Evolutionary conservation across 1,284 basidiomycete species (phyloP), one percentile per base, ranked within the genome.

Genomic region (Ustilago tritici): DNA sequence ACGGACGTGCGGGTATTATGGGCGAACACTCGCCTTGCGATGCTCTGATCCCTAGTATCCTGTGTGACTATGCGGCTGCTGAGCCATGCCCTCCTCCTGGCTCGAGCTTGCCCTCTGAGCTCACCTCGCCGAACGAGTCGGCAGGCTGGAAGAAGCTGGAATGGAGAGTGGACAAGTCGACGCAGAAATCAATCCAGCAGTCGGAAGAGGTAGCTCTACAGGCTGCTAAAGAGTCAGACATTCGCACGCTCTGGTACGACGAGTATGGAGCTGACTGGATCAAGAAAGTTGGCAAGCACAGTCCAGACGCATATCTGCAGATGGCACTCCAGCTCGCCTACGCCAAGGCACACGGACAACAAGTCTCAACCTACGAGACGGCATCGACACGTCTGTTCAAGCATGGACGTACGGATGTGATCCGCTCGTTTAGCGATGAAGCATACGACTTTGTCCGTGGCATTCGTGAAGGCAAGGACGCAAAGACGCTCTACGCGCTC

Each of bases 1-100:
- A 92, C 72, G 92, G 92, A 2, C 91, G 94, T 49, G 93, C 93
- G 3, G 93, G 94, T 43, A 92, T 93, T 62, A 91, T 92, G 83
- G 96, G 96, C 34, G 96, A 98, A 88, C 95, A 98, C 87, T 93
- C 94, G 3, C 93, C 94, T 0, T 92, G 92, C 65, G 96, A 98
- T 78, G 95, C 95, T 1, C 88, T 98, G 11, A 92, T 97, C 56
- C 95, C 95, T 0, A 94, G 93, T 76, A 93, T 95, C 59, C 90
- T 94, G n/a, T 91, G 91, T 47, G 95, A 98, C 83, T 96, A 93
- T 82, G 91, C 91, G 2, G 88, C 95, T 43, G 90, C 91, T 1
- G 89, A 92, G 70, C 72, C 84, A 12, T 65, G 78, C 73, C 69
- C 80, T 40, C 60, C 73, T 54, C 82, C 64, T 12, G 76, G 50